Conservation (phyloP, 805 yeast genomes). For the Yamadazyma paraphyllophila region DNA sequence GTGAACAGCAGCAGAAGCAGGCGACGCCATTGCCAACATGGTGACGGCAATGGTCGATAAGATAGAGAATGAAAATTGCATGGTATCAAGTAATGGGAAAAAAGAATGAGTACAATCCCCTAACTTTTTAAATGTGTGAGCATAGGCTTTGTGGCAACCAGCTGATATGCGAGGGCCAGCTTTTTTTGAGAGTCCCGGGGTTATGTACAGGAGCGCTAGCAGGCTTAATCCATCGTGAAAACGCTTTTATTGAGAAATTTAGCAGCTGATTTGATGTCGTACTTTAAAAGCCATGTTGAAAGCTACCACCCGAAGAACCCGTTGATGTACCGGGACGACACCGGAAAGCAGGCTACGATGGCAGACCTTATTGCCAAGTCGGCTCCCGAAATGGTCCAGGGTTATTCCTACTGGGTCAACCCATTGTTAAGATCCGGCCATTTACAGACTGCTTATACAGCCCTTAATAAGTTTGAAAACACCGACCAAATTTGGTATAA, state of each 20-base stretch:
- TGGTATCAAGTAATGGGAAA: constrained; percentile 2
- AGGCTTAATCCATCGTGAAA: too few species aligned
- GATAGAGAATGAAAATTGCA: constrained; percentile 22
- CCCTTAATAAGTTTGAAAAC: constrained; percentile 41
- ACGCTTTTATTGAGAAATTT: too few species aligned
- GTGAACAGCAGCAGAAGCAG: constrained; percentile 46
- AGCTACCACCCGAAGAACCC: constrained; percentile 25
- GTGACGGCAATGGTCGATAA: constrained; percentile 42
- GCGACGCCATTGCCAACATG: constrained; percentile 29
- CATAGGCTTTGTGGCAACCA: constrained; percentile 9
- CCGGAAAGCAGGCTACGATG: constrained; percentile 6
- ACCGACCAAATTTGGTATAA: constrained; percentile 45
- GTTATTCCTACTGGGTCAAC: constrained; percentile 39
- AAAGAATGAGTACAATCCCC: constrained; percentile 1
- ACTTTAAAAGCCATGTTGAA: constrained; percentile 24
- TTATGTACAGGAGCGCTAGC: neutral
- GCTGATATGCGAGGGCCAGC: neutral
- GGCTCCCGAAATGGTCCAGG: constrained; percentile 41
- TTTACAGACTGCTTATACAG: constrained; percentile 49
- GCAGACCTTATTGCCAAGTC: constrained; percentile 33
- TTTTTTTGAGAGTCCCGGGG: neutral
- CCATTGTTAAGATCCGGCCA: constrained; percentile 50
- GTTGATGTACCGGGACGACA: constrained; percentile 11
- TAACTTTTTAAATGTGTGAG: neutral
- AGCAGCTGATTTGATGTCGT: constrained; percentile 2